A percentile compares a stretch with the other conserved stretches of the same genome.
These are phyloP conservation scores for Podila verticillata DNA, from an alignment of 192 early-diverging fungal species.

Conservation along the genomic window DNA sequence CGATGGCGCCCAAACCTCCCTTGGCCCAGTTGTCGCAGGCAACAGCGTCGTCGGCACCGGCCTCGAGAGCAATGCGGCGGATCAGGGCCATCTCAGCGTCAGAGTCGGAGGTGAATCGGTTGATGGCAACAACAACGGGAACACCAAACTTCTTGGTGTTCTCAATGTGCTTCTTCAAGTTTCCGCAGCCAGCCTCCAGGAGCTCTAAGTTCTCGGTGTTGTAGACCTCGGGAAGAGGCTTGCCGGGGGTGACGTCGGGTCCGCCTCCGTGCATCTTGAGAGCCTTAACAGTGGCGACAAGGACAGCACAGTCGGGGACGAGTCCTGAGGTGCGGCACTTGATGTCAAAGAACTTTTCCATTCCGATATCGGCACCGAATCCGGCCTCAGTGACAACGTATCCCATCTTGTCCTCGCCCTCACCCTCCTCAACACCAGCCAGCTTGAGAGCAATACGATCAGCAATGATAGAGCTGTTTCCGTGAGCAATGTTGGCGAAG, in stretches of 20 bases:
- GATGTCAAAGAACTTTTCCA: conserved; percentile 99
- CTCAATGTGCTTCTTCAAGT: conserved; percentile 90
- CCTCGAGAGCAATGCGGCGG: conserved; percentile 72
- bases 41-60: conserved; percentile 90
- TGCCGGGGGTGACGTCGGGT: conserved; percentile 90
- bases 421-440: conserved; percentile 75
- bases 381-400: conserved; percentile 99
- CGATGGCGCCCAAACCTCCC: conserved; percentile 90
- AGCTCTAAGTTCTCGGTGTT: conserved; percentile 88
- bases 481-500: conserved; percentile 99
- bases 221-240: conserved; percentile 91
- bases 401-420: conserved; percentile 68
- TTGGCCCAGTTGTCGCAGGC: conserved; percentile 94
- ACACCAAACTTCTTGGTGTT: conserved; percentile 92
- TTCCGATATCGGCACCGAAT: conserved; percentile 99
- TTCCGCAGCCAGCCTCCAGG: conserved; percentile 83
- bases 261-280: conserved; percentile 99
- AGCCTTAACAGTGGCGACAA: conserved; percentile 94
- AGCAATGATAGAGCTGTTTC: conserved; percentile 96
- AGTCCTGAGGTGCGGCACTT: conserved; percentile 94
- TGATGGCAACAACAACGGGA: conserved; percentile 92
- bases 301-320: conserved; percentile 88
- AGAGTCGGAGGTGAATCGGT: conserved; percentile 90
- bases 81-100: conserved; percentile 86
- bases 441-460: conserved; percentile 96